phyloP scores from a whole-genome alignment of 768 basidiomycete genomes.

The Termitomyces sp. region DNA sequence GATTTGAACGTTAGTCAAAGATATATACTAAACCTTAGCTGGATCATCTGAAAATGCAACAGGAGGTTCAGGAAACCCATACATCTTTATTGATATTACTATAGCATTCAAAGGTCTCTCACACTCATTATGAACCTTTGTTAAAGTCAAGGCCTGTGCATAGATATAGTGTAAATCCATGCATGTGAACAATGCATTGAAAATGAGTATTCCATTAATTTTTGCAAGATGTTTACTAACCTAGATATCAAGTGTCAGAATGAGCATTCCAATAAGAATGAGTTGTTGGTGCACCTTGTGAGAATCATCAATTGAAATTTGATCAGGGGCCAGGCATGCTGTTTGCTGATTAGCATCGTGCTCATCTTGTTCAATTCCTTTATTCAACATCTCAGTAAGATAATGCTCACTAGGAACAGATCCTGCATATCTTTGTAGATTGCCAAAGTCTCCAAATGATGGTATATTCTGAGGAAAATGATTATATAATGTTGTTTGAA shows the following conservation, averaged over 20 bases:
- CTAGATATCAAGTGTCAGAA: conserved; percentile 1
- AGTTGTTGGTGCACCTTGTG: not conserved
- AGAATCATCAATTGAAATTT: not conserved
- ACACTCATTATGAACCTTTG: conserved; percentile 11
- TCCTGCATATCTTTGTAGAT: not conserved
- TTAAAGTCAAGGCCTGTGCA: conserved; percentile 16
- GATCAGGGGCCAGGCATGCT: not conserved
- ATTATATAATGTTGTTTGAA: not conserved
- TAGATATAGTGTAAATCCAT: conserved; percentile 16
- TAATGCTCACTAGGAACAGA: not conserved
- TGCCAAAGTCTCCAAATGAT: not conserved
- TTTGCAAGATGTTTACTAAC: conserved; percentile 22
- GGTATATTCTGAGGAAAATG: not conserved
- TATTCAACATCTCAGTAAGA: not conserved
- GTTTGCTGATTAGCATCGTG: not conserved
- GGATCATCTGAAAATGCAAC: conserved; percentile 6
- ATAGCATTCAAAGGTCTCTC: not conserved
- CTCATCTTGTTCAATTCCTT: not conserved
- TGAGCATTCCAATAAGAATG: not conserved
- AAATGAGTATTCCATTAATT: conserved; percentile 14
- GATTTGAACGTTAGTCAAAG: not conserved
- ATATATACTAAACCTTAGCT: not conserved
- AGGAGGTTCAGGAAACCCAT: not conserved
- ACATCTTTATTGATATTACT: not conserved
- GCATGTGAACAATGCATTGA: conserved; percentile 19